A percentile compares a stretch with the other conserved stretches of the same genome.
phyloP scores from a whole-genome alignment of 106 monocot genomes.

The Cymbidium sinense region DNA sequence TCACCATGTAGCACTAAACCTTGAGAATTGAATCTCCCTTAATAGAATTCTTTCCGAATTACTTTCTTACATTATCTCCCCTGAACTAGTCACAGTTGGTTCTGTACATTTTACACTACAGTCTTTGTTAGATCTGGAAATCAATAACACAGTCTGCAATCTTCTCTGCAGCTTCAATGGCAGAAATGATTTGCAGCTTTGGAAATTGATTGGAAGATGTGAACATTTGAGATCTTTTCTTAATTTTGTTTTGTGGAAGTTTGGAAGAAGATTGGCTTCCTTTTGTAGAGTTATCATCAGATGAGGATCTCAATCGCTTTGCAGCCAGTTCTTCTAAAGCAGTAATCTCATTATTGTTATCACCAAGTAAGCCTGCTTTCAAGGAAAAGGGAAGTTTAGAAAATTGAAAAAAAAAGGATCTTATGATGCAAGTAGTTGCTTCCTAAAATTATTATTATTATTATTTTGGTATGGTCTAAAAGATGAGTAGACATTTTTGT shows the following conservation, averaged over 20 bases:
- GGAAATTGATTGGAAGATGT: background rate
- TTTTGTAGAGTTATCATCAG: background rate
- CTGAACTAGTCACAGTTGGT: background rate
- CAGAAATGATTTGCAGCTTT: background rate
- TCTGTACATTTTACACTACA: background rate
- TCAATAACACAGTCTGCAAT: slow-evolving; percentile 28
- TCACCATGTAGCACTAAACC: no score
- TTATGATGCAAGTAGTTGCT: background rate
- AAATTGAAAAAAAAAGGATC: background rate
- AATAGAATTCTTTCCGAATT: no score
- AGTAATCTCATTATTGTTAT: background rate
- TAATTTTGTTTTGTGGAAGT: background rate
- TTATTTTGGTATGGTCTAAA: no score
- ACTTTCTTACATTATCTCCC: background rate
- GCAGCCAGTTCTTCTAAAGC: background rate
- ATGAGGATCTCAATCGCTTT: background rate
- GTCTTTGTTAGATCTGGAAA: slow-evolving; percentile 26
- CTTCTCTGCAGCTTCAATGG: slow-evolving; percentile 33
- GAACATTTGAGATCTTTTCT: background rate
- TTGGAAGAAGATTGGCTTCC: background rate
- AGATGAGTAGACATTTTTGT: no score
- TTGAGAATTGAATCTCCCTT: no score
- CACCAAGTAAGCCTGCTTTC: background rate
- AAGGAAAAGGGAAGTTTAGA: background rate
- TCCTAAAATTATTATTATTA: background rate